These are phyloP conservation scores for Tripterygium wilfordii DNA, from an alignment of 177 flowering plant species.

Conservation along the genomic window DNA sequence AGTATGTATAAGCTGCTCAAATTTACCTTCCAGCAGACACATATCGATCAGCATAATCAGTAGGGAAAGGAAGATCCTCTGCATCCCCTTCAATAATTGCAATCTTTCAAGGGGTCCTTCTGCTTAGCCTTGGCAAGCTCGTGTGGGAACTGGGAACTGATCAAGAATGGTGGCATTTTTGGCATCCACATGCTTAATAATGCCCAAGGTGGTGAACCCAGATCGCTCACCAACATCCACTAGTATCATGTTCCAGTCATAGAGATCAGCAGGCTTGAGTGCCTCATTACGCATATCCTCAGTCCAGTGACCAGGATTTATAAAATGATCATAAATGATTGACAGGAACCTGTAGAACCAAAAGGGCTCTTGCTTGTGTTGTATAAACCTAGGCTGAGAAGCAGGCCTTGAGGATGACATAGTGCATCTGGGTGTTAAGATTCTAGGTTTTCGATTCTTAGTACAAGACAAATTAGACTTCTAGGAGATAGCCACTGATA, in stretches of 20 bases:
- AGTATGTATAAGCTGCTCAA: too few species aligned
- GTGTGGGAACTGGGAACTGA: slow-evolving; percentile 89
- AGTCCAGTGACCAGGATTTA: slow-evolving; percentile 93
- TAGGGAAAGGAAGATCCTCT: slow-evolving; percentile 78
- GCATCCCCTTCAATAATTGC: slow-evolving; percentile 88
- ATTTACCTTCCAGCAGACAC: slow-evolving; percentile 88
- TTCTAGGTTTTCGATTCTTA: slow-evolving; percentile 1
- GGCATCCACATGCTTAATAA: slow-evolving; percentile 85
- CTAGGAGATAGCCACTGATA: neutral
- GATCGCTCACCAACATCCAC: slow-evolving; percentile 99
- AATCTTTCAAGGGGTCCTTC: slow-evolving; percentile 76
- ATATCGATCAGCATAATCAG: slow-evolving; percentile 87
- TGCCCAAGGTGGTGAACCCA: slow-evolving; percentile 89
- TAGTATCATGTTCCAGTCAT: slow-evolving; percentile 51
- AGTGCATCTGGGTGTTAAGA: slow-evolving; percentile 11
- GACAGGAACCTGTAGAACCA: slow-evolving; percentile 94
- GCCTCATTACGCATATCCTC: slow-evolving; percentile 99
- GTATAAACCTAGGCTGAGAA: slow-evolving; percentile 89
- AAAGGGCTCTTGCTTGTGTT: slow-evolving; percentile 94
- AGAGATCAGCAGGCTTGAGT: slow-evolving; percentile 84
- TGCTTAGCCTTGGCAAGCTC: slow-evolving; percentile 94
- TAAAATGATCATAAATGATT: slow-evolving; percentile 77
- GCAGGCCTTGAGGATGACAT: slow-evolving; percentile 54
- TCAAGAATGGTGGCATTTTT: slow-evolving; percentile 89
- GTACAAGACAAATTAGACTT: neutral